Evolutionary conservation across 495 filamentous ascomycete genomes (phyloP), one percentile per base, ranked within the genome.

Genomic region (Xylaria cubensis): DNA sequence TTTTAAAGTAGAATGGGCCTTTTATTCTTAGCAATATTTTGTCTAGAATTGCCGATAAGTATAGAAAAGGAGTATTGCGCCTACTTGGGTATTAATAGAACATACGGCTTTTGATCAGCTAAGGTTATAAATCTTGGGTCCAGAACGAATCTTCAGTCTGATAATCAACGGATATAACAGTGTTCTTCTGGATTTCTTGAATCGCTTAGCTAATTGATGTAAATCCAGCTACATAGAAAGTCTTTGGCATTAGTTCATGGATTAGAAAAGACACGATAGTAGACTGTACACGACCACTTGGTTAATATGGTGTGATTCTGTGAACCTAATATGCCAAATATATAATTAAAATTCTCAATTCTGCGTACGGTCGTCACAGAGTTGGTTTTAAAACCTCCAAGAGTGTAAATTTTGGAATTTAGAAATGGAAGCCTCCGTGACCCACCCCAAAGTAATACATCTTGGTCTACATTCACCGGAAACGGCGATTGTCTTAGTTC

Each of bases 401-500:
- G 26, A 29, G 26, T 29, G 26, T 1, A 29, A 29, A 29, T 29
- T 29, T 29, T 29, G 10, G 21, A 10, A 13, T 29, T 21, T 12
- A 24, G 21, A 29, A 55, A 55, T 55, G 51, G 21, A 55, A 53
- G 50, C n/a, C 21, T 24, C n/a, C 26, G 26, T 53, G n/a, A 24
- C n/a, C 50, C 50, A 53, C 50, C 50, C 24, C 26, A 13, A 12
- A 39, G 36, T 39, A 39, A 6, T 39, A 39, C 6, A 39, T 8
- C 36, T 39, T 39, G 36, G 36, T 39, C 36, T 39, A 39, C 36
- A 12, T 26, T 48, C 42, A 50, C 62, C 62, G 62, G 41, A 64
- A 64, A 64, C 62, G 42, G 62, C 39, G 4, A 64, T 46, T 9
- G 13, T 34, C 62, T 50, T 64, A 42, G 41, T 48, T 48, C 39